A percentile compares a stretch with the other conserved stretches of the same genome.
These are phyloP conservation scores for Nakazawaea holstii DNA, from an alignment of 805 yeast species.

Conservation along the genomic window DNA sequence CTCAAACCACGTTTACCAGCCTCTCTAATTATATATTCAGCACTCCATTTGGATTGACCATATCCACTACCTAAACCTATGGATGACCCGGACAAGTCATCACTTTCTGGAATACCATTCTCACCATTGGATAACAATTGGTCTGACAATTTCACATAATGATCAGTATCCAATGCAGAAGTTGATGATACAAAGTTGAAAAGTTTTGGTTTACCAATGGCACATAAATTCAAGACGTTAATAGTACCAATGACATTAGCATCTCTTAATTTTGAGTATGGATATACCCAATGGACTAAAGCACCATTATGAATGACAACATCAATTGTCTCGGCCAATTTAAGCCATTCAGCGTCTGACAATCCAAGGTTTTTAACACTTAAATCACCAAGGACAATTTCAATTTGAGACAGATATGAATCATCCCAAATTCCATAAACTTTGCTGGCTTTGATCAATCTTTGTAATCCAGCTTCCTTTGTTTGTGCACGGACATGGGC, in stretches of 20 bases:
- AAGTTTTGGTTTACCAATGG: constrained; percentile 75
- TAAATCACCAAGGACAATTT: constrained; percentile 80
- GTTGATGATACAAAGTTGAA: constrained; percentile 95
- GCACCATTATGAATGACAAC: constrained; percentile 96
- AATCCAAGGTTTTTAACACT: constrained; percentile 71
- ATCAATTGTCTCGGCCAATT: constrained; percentile 59
- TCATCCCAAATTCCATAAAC: constrained; percentile 83
- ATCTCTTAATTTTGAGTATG: constrained; percentile 83
- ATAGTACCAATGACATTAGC: constrained; percentile 89
- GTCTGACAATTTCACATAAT: constrained; percentile 76
- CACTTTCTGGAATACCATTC: constrained; percentile 75
- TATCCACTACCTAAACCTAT: constrained; percentile 85
- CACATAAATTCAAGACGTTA: constrained; percentile 74
- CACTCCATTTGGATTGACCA: constrained; percentile 98
- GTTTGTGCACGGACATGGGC: constrained; percentile 90
- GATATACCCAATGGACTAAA: constrained; percentile 97
- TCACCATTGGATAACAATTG: constrained; percentile 56
- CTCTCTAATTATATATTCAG: constrained; percentile 79
- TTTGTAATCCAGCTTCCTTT: constrained; percentile 62
- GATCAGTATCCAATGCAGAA: constrained; percentile 81
- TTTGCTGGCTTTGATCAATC: constrained; percentile 69
- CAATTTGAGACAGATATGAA: constrained; percentile 48
- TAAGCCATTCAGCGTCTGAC: constrained; percentile 47
- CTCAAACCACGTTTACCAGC: constrained; percentile 86
- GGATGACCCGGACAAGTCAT: constrained; percentile 77